These are phyloP conservation scores for Neurospora pannonica DNA, from an alignment of 495 filamentous ascomycete species.

Conservation along the genomic window DNA sequence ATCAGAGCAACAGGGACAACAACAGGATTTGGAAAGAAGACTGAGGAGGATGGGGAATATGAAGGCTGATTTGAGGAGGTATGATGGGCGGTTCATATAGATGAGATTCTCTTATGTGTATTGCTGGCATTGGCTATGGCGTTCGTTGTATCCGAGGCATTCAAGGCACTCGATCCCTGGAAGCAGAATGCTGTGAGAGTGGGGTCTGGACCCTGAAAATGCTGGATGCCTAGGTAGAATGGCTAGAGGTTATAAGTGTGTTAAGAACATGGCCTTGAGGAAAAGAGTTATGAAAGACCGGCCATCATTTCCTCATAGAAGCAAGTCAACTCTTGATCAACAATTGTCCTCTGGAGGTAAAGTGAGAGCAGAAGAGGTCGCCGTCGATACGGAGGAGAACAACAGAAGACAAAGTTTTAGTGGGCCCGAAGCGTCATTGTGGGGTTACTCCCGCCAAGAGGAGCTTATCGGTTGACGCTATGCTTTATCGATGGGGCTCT, in stretches of 20 bases:
- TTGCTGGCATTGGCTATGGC: neutral
- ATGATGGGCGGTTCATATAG: neutral
- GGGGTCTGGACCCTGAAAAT: neutral
- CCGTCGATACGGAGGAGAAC: neutral
- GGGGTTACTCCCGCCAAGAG: neutral
- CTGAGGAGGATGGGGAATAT: neutral
- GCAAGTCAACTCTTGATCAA: neutral
- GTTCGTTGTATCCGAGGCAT: neutral
- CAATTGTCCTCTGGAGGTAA: neutral
- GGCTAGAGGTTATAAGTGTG: neutral
- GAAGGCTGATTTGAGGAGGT: neutral
- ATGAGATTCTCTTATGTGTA: neutral
- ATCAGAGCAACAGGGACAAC: neutral
- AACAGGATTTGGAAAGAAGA: neutral
- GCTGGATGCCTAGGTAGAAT: neutral
- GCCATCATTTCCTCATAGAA: neutral
- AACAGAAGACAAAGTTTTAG: neutral
- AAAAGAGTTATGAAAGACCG: neutral
- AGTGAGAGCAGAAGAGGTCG: neutral
- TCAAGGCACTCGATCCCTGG: neutral
- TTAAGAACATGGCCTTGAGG: neutral
- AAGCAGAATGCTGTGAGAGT: neutral
- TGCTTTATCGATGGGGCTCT: neutral
- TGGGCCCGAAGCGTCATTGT: neutral
- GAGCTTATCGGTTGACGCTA: neutral